A percentile compares a stretch with the other conserved stretches of the same genome.
Conservation (phyloP, 371 early-diverging fungal genomes). For the Mucor racemosus region DNA sequence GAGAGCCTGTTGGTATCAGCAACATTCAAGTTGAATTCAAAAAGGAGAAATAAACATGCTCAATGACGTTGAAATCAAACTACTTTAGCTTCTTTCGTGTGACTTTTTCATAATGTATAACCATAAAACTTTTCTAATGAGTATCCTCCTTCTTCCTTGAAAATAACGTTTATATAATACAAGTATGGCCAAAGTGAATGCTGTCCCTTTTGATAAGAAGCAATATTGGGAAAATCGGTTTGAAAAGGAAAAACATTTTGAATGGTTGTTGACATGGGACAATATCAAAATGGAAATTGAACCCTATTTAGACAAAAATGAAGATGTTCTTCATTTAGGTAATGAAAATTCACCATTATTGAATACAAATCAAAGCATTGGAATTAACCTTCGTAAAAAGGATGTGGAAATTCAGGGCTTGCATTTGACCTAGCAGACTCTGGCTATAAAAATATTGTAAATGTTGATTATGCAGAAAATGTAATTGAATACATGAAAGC, state of each 20-base stretch:
- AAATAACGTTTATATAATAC: not conserved
- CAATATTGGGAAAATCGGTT: slow-evolving; percentile 56
- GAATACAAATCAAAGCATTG: no score
- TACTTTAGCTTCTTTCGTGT: not conserved
- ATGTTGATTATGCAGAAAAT: slow-evolving; percentile 53
- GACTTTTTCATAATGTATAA: slow-evolving; percentile 5
- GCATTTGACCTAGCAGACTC: slow-evolving; percentile 44
- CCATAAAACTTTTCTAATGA: not conserved
- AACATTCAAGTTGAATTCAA: slow-evolving; percentile 48
- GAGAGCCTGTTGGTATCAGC: slow-evolving; percentile 52
- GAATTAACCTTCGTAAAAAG: slow-evolving; percentile 18
- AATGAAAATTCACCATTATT: not conserved
- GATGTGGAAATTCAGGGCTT: slow-evolving; percentile 63
- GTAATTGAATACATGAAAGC: slow-evolving; percentile 49
- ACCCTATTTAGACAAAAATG: slow-evolving; percentile 27
- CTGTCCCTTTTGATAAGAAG: slow-evolving; percentile 47
- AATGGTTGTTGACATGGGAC: slow-evolving; percentile 41
- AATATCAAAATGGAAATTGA: slow-evolving; percentile 19
- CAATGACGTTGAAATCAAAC: not conserved
- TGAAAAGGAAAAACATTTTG: slow-evolving; percentile 50
- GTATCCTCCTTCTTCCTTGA: not conserved
- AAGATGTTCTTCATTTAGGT: slow-evolving; percentile 42
- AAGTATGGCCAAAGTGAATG: slow-evolving; percentile 24
- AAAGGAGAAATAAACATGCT: slow-evolving; percentile 48
- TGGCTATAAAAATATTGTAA: slow-evolving; percentile 39